Percentiles rank a stretch among this genome's conserved stretches.
phyloP scores from a whole-genome alignment of 495 filamentous ascomycete species.

The Aspergillus bridgeri region DNA sequence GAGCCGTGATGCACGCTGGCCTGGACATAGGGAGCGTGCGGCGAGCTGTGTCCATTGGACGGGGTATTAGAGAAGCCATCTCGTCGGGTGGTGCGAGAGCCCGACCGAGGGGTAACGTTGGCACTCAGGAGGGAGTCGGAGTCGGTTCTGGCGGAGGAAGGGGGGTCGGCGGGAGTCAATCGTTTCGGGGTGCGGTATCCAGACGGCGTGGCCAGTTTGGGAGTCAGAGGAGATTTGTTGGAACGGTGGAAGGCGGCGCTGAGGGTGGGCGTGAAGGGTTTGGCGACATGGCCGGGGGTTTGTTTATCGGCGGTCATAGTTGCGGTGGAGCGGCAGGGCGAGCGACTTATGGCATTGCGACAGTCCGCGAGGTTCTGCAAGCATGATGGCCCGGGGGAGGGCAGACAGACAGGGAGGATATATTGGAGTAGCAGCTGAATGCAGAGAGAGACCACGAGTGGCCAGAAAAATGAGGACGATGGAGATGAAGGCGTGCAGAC shows the following conservation, averaged over 20 bases:
- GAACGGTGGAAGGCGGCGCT: slow-evolving; percentile 43
- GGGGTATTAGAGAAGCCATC: slow-evolving; percentile 57
- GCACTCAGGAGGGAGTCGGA: slow-evolving; percentile 51
- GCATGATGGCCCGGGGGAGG: slow-evolving; percentile 38
- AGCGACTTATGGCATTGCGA: slow-evolving; percentile 41
- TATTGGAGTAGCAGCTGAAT: not conserved
- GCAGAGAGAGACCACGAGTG: too few relatives aligned
- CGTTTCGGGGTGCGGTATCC: slow-evolving; percentile 33
- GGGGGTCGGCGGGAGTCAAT: slow-evolving; percentile 34
- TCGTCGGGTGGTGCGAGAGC: slow-evolving; percentile 60
- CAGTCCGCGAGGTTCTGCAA: slow-evolving; percentile 27
- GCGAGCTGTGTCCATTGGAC: slow-evolving; percentile 36
- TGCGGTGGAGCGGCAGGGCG: slow-evolving; percentile 30
- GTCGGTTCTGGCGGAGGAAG: slow-evolving; percentile 36
- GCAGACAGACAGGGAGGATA: not conserved
- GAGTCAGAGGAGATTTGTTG: slow-evolving; percentile 45
- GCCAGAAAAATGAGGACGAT: too few relatives aligned
- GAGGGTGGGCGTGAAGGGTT: slow-evolving; percentile 50
- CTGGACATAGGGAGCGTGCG: slow-evolving; percentile 31
- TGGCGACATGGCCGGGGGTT: too few relatives aligned
- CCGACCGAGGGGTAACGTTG: slow-evolving; percentile 72
- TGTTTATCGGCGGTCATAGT: slow-evolving; percentile 56
- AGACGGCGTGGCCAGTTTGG: slow-evolving; percentile 45
- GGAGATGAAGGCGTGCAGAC: not conserved
- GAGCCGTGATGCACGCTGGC: slow-evolving; percentile 27